phyloP scores from a whole-genome alignment of 2,329 filamentous ascomycete species.

The Blumeria hordei region DNA sequence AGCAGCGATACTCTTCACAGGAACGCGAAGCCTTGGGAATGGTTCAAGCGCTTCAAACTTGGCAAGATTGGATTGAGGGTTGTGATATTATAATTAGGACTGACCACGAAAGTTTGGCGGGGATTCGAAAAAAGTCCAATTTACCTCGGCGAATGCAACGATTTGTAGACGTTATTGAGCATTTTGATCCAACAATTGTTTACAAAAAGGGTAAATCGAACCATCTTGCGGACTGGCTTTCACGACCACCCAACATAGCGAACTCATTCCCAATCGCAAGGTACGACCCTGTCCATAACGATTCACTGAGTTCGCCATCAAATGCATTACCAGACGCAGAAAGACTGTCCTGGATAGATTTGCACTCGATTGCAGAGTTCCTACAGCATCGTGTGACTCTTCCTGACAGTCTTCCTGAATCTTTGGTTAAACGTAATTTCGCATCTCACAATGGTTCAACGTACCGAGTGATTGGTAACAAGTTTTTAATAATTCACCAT shows the following conservation, averaged over 20 bases:
- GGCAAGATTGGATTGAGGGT: background rate
- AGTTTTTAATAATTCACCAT: background rate
- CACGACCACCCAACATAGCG: background rate
- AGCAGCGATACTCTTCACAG: background rate
- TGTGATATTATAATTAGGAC: background rate
- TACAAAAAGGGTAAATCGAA: background rate
- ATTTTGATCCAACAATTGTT: conserved; percentile 1
- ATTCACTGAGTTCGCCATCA: background rate
- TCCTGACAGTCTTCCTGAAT: background rate
- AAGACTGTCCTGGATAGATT: background rate
- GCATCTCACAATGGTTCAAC: background rate
- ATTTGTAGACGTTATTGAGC: background rate
- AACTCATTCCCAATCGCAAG: background rate
- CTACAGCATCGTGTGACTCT: background rate
- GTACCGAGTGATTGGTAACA: background rate
- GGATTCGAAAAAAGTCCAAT: background rate
- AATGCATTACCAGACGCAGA: background rate
- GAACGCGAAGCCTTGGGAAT: background rate
- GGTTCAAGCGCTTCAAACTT: background rate
- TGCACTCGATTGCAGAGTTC: background rate
- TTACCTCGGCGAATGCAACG: background rate
- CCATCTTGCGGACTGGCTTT: background rate
- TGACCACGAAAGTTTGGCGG: background rate
- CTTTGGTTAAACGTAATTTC: background rate
- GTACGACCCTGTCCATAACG: background rate